Evolutionary conservation across 148 eudicot species (phyloP), one percentile per base, ranked within the genome.

Genomic region (Diospyros kaki): DNA sequence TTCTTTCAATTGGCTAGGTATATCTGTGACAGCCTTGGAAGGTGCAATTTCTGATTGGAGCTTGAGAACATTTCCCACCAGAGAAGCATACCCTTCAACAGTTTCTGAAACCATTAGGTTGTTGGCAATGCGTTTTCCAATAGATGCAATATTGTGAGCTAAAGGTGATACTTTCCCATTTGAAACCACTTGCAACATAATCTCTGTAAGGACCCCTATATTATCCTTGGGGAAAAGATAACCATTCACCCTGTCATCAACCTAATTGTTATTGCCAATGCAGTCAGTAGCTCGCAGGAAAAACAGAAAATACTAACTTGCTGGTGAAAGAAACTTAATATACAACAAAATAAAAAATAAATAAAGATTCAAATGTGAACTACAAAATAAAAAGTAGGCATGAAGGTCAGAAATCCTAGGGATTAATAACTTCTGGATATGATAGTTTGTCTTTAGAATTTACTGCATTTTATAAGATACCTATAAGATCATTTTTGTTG

Each of bases 241-340:
- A 73, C 96, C 96, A 75, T 87, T 90, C 77, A 92, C 96, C 89
- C 87, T 85, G 88, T 94, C 91, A 84, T 87, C 84, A 73, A 94
- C 86, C 98, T 94, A 82, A 48, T 73, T 64, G 59, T 78, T 76
- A 79, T 77, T 71, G 80, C 55, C 73, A 77, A 76, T 74, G 60
- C 52, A 77, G 78, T 86, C 76, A 84, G 93, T 78, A 44, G 28
- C 66, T 62, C 65, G 72, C 44, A 73, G 45, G 12, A 9, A 52
- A 70, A 60, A 28, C 18, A 39, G 41, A 48, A 48, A 48, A 28
- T 0, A 28, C 28, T 28, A 28, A 28, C 28, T 28, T 28, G n/a
- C n/a, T n/a, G 39, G 4, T 6, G 4, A 11, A 39, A 50, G 6
- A 0, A 68, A 38, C 2, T 9, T 59, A 73, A 59, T 2, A n/a